Evolutionary conservation across 495 filamentous ascomycete species (phyloP), one percentile per base, ranked within the genome.

Genomic region (Lasiosphaeria hispida): DNA sequence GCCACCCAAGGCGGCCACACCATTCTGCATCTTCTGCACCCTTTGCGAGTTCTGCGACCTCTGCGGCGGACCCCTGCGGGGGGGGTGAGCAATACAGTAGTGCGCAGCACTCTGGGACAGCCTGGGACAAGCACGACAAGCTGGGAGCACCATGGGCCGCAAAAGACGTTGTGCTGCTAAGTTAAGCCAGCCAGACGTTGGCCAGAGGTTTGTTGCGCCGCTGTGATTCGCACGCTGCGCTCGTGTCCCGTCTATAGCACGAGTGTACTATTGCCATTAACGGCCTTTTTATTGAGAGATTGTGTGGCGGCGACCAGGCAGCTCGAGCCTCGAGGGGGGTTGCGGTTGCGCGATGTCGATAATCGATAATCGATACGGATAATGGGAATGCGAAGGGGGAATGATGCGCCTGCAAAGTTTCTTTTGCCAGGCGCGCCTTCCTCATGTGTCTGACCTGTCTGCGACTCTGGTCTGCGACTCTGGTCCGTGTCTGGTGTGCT

Each of bases 211-310:
- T 47, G 39, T 33, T 43, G 35, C 58, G 42, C 58, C 37, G 50
- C 58, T 61, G 19, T 64, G 64, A 64, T 64, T 67, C 59, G 64
- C 55, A 53, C 48, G 19, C 34, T 18, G 49, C 18, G 18, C 19
- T 48, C 55, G 44, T 42, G 42, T 51, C 43, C 42, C 53, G 48
- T 18, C 57, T 18, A 56, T 61, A 42, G 37, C 9, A 17, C 14
- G 30, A 43, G 9, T 36, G 42, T 61, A 51, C 58, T 61, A 61
- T 61, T 58, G 55, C 35, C 49, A 39, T 59, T 36, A 17, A 55
- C 11, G 19, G n/a, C n/a, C 19, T 23, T 43, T 54, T 53, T 52
- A 59, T 60, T 43, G 57, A 54, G 39, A 44, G 40, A 36, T 41
- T 13, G 10, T 41, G 14, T 41, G 39, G 23, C 23, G 23, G 23